Percentiles rank a stretch among this genome's conserved stretches.
phyloP scores from a whole-genome alignment of 768 basidiomycete genomes.

The Macrolepiota fuliginosa region DNA sequence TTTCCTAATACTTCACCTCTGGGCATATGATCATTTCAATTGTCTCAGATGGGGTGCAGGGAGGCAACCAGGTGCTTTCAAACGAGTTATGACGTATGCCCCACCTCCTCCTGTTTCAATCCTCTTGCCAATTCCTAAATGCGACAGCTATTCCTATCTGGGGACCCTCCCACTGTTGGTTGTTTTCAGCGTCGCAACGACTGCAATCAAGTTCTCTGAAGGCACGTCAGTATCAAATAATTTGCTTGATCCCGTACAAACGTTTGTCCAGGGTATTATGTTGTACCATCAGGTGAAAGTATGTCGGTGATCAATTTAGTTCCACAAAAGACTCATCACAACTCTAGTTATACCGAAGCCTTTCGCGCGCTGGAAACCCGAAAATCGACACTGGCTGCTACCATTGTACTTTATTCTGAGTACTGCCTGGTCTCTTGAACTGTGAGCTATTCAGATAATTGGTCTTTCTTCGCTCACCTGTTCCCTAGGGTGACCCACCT shows the following conservation, averaged over 20 bases:
- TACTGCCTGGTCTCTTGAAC: constrained; percentile 72
- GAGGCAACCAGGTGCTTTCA: constrained; percentile 81
- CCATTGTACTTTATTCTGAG: constrained; percentile 73
- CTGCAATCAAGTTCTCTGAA: constrained; percentile 70
- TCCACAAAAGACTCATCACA: constrained; percentile 6
- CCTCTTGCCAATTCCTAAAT: constrained; percentile 17
- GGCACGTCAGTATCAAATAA: constrained; percentile 35
- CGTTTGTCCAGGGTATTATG: constrained; percentile 35
- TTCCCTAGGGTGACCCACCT: constrained; percentile 67
- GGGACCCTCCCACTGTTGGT: constrained; percentile 64
- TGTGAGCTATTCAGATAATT: constrained; percentile 42
- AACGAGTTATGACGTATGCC: constrained; percentile 81
- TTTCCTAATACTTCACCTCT: constrained; percentile 74
- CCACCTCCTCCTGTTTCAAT: not conserved
- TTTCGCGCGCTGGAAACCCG: constrained; percentile 43
- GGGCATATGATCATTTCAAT: constrained; percentile 74
- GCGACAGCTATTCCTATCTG: constrained; percentile 73
- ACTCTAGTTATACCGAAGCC: constrained; percentile 58
- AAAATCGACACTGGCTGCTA: constrained; percentile 53
- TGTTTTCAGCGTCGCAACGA: constrained; percentile 59
- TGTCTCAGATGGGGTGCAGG: constrained; percentile 76
- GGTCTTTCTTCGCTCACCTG: constrained; percentile 3
- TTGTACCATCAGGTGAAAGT: constrained; percentile 33
- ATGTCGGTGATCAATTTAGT: constrained; percentile 12
- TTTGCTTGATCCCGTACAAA: not conserved